Evolutionary conservation across 768 basidiomycete genomes (phyloP).

Genomic region (Paxillus ammoniavirescens): DNA sequence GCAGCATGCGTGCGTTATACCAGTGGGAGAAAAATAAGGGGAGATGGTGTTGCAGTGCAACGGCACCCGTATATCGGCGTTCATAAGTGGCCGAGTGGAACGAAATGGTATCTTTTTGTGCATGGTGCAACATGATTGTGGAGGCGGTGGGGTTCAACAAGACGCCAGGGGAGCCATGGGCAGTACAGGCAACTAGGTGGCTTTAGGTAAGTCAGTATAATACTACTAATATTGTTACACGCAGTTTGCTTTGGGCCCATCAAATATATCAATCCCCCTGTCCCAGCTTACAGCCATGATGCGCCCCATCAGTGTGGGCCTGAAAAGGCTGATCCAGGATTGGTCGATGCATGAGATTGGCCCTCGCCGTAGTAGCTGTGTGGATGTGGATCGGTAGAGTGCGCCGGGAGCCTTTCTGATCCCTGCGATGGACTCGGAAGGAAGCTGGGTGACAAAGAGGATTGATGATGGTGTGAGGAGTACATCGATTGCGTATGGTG

Average conservation of each 20-base stretch:
- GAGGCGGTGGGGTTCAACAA: constrained; percentile 26
- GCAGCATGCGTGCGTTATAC: constrained; percentile 10
- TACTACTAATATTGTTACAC: constrained; percentile 36
- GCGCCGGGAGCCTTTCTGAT: constrained; percentile 27
- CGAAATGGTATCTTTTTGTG: constrained; percentile 21
- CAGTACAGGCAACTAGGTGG: constrained; percentile 24
- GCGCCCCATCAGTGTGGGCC: constrained; percentile 26
- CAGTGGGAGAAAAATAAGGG: constrained; percentile 18
- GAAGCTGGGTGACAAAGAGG: constrained; percentile 27
- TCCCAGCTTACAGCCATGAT: constrained; percentile 7
- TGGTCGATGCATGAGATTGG: constrained; percentile 26
- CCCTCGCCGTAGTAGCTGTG: constrained; percentile 32
- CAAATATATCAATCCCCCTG: constrained; percentile 20
- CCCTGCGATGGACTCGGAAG: constrained; percentile 31
- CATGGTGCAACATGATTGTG: constrained; percentile 10
- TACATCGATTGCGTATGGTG: constrained; percentile 30
- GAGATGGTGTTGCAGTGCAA: constrained; percentile 1
- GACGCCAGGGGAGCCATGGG: constrained; percentile 9
- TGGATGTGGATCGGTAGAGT: constrained; percentile 24
- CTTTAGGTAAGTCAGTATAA: constrained; percentile 32
- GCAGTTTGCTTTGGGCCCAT: constrained; percentile 20
- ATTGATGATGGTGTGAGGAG: constrained; percentile 31
- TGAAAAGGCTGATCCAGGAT: constrained; percentile 26
- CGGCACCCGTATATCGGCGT: constrained; percentile 22
- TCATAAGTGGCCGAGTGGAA: constrained; percentile 14